Evolutionary conservation across 441 rosid species (phyloP).

Genomic region (Capsella rubella): DNA sequence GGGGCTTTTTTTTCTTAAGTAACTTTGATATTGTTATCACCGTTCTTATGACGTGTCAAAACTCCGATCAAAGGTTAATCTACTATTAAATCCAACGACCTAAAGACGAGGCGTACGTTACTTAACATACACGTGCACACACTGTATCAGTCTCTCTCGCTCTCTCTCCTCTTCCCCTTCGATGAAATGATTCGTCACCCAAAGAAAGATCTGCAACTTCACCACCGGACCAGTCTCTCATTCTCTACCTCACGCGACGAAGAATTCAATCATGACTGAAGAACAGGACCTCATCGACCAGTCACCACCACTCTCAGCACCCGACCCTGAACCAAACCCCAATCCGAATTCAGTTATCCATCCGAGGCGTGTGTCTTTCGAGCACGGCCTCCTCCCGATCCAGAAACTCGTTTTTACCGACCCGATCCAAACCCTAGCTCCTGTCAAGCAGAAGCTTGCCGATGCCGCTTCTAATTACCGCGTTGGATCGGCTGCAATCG

Average conservation of each 20-base stretch:
- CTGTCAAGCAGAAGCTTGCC: slow-evolving; percentile 69
- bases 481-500: slow-evolving; percentile 67
- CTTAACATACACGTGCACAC: slow-evolving; percentile 25
- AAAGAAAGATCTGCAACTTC: slow-evolving; percentile 47
- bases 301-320: slow-evolving; percentile 48
- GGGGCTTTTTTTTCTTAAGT: neutral
- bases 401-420: slow-evolving; percentile 89
- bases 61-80: slow-evolving; percentile 3
- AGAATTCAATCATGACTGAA: slow-evolving; percentile 63
- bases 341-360: slow-evolving; percentile 63
- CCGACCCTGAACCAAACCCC: slow-evolving; percentile 46
- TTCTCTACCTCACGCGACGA: slow-evolving; percentile 19
- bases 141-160: slow-evolving; percentile 12
- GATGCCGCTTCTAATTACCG: slow-evolving; percentile 56
- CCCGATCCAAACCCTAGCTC: slow-evolving; percentile 77
- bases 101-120: slow-evolving; percentile 9
- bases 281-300: slow-evolving; percentile 54
- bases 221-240: slow-evolving; percentile 37
- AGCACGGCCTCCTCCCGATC: slow-evolving; percentile 93
- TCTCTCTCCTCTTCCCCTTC: slow-evolving; percentile 28
- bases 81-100: slow-evolving; percentile 35
- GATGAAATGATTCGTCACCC: slow-evolving; percentile 44
- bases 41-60: slow-evolving; percentile 28
- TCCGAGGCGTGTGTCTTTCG: slow-evolving; percentile 91
- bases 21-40: neutral